A percentile compares a stretch with the other conserved stretches of the same genome.
Conservation (phyloP, 441 rosid genomes). For the Adansonia madagascariensis region DNA sequence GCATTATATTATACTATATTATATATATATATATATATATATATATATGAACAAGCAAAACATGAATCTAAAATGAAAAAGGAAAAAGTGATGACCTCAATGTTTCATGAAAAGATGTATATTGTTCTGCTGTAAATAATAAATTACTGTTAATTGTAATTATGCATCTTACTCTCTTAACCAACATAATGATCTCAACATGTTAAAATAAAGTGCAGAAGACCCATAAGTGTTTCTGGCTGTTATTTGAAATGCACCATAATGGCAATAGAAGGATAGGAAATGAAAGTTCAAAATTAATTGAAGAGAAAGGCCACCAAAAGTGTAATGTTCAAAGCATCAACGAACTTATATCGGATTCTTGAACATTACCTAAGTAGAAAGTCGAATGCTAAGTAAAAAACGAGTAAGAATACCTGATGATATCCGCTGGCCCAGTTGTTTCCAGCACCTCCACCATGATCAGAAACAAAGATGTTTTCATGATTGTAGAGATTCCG, state of each 20-base stretch:
- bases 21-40: too few relatives aligned
- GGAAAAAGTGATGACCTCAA: neutral
- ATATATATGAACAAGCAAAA: neutral
- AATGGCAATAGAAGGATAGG: neutral
- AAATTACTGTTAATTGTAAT: neutral
- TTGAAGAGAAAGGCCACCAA: neutral
- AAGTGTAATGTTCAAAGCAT: neutral
- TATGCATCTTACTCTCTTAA: neutral
- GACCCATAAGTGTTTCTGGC: neutral
- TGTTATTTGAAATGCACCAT: too few relatives aligned
- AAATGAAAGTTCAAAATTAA: neutral
- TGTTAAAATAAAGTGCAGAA: neutral
- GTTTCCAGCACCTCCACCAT: conserved; percentile 99
- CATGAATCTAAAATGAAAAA: neutral
- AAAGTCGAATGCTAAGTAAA: neutral
- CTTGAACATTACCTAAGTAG: neutral
- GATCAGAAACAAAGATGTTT: conserved; percentile 85
- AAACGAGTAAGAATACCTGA: conserved; percentile 58
- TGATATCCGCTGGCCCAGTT: conserved; percentile 99
- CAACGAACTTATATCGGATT: neutral
- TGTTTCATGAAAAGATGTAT: neutral
- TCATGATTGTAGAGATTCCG: conserved; percentile 94
- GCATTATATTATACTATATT: neutral
- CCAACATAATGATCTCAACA: neutral
- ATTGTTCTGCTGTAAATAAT: neutral